Percentiles rank a stretch among this genome's conserved stretches.
phyloP scores from a whole-genome alignment of 306 rosid genomes.

The Parietaria judaica region DNA sequence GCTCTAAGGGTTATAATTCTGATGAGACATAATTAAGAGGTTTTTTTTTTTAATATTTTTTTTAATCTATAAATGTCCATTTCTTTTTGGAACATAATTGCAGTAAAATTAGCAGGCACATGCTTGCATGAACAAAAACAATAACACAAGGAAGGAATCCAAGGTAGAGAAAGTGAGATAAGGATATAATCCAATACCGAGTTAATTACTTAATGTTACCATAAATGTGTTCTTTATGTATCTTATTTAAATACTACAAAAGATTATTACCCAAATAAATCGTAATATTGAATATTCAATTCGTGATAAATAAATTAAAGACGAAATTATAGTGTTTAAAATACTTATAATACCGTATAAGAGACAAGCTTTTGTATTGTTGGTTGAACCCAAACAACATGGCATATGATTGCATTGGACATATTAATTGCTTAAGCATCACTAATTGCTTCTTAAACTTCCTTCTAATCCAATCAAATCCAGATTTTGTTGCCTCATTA shows the following conservation, averaged over 20 bases:
- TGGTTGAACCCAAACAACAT: conserved; percentile 55
- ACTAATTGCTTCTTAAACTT: conserved; percentile 58
- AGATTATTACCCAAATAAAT: too few relatives aligned
- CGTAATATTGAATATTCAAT: too few relatives aligned
- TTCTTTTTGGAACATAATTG: conserved; percentile 36
- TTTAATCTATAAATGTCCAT: too few relatives aligned
- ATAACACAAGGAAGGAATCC: conserved; percentile 23
- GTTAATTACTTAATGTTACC: too few relatives aligned
- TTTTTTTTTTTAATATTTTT: conserved; percentile 1
- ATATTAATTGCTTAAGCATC: conserved; percentile 23
- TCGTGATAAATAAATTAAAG: too few relatives aligned
- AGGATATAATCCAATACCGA: too few relatives aligned
- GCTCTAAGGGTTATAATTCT: conserved; percentile 12
- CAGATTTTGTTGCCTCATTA: conserved; percentile 37
- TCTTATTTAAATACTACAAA: too few relatives aligned
- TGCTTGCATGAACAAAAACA: conserved; percentile 49
- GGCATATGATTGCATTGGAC: conserved; percentile 23
- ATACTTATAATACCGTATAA: too few relatives aligned
- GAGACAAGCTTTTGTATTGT: conserved; percentile 39
- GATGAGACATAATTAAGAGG: conserved; percentile 31
- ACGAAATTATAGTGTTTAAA: too few relatives aligned
- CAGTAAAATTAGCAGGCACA: conserved; percentile 47
- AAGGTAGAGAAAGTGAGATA: conserved; percentile 14
- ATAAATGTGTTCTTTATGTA: too few relatives aligned
- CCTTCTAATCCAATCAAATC: conserved; percentile 26